Conservation (phyloP, 805 yeast species). For the Hermanozyma aechmeae region DNA sequence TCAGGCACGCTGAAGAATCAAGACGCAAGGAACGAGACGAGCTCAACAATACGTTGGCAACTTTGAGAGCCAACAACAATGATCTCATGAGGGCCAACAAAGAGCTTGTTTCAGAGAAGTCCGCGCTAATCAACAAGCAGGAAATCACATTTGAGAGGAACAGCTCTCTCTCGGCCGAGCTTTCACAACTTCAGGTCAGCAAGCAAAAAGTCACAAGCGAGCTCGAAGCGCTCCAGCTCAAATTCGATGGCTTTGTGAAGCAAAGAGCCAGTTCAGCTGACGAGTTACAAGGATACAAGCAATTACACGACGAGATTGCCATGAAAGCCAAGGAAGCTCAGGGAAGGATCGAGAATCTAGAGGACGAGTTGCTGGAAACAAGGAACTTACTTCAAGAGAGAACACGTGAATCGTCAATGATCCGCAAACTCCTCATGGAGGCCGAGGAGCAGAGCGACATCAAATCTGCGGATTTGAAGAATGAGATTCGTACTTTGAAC, state of each 20-base stretch:
- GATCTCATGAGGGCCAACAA: slow-evolving; percentile 30
- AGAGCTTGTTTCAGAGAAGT: slow-evolving; percentile 27
- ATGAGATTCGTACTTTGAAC: slow-evolving; percentile 36
- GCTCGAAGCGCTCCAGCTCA: slow-evolving; percentile 29
- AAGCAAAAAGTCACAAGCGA: slow-evolving; percentile 31
- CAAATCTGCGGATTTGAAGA: slow-evolving; percentile 46
- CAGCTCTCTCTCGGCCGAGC: slow-evolving; percentile 22
- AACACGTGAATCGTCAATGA: slow-evolving; percentile 64
- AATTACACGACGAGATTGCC: slow-evolving; percentile 63
- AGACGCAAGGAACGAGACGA: slow-evolving; percentile 28
- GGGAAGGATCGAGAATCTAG: slow-evolving; percentile 52
- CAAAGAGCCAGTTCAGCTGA: slow-evolving; percentile 28
- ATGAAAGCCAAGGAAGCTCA: slow-evolving; percentile 61
- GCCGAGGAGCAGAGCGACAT: slow-evolving; percentile 49
- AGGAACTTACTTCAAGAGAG: slow-evolving; percentile 70
- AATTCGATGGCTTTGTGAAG: slow-evolving; percentile 21
- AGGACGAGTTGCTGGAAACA: slow-evolving; percentile 76
- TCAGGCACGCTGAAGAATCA: slow-evolving; percentile 21
- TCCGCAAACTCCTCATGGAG: slow-evolving; percentile 61
- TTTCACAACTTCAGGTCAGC: slow-evolving; percentile 33
- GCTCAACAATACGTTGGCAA: slow-evolving; percentile 27
- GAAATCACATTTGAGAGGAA: slow-evolving; percentile 26
- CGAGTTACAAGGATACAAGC: slow-evolving; percentile 39
- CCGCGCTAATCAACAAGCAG: slow-evolving; percentile 30
- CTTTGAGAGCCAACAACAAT: slow-evolving; percentile 30